A percentile compares a stretch with the other conserved stretches of the same genome.
Evolutionary conservation across 129 eudicot species (phyloP).

Genomic region (Scalesia atractyloides): DNA sequence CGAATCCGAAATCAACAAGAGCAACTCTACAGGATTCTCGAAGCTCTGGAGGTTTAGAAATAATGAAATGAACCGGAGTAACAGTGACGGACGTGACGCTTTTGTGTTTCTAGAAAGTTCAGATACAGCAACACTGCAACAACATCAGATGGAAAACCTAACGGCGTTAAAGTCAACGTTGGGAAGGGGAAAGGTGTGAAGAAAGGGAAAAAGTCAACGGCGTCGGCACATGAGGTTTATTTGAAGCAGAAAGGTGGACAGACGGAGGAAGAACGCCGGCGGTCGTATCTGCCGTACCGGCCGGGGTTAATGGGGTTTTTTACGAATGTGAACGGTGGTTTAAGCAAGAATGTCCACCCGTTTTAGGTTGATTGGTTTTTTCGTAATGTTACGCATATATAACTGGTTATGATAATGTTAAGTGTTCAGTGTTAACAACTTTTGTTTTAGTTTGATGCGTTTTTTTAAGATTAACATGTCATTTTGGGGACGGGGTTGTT

Average conservation of each 20-base stretch:
- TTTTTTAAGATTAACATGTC: too few relatives aligned
- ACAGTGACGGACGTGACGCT: constrained; percentile 91
- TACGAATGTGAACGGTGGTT: constrained; percentile 75
- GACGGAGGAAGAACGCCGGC: constrained; percentile 50
- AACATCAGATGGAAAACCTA: constrained; percentile 11
- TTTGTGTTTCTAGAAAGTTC: constrained; percentile 66
- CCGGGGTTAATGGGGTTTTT: constrained; percentile 84
- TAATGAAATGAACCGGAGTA: constrained; percentile 56
- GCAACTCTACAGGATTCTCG: constrained; percentile 96
- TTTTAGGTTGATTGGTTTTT: constrained; percentile 29
- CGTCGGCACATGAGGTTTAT: constrained; percentile 70
- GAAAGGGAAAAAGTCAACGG: constrained; percentile 39
- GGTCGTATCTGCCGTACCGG: constrained; percentile 78
- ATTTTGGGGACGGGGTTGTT: too few relatives aligned
- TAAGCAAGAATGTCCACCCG: constrained; percentile 82
- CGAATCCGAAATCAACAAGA: constrained; percentile 55
- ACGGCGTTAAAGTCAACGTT: constrained; percentile 23
- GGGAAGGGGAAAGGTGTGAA: constrained; percentile 27
- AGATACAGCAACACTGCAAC: background rate
- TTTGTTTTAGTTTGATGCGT: too few relatives aligned
- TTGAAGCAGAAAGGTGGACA: constrained; percentile 52
- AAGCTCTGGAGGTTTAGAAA: constrained; percentile 83
- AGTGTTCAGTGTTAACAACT: too few relatives aligned
- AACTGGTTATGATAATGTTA: too few relatives aligned
- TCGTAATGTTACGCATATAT: background rate